Evolutionary conservation across 345 rosid genomes (phyloP), one percentile per base, ranked within the genome.

Genomic region (Mallotus nudiflorus): DNA sequence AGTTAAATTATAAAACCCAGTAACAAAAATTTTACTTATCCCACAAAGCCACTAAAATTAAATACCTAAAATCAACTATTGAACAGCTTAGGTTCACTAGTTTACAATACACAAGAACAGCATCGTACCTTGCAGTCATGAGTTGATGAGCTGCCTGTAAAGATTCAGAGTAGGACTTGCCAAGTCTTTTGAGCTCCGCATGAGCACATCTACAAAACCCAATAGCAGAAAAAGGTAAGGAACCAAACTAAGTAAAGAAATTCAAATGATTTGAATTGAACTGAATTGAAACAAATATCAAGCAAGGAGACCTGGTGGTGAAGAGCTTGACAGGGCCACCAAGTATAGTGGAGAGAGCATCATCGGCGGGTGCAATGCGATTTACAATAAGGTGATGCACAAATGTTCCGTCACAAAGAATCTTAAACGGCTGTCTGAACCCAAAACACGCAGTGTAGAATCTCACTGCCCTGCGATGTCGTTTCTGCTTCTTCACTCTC

Each of bases 331-430:
- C 92, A 10, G 92, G 76, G 13, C 84, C 94, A 9, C 88, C 83
- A 29, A 90, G 96, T 24, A 85, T 81, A 37, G 74, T 85, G 20
- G 91, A 72, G 58, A 92, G 75, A 58, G 93, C 89, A 5, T 80
- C 74, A 50, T 95, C 96, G 11, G 94, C 91, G 59, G 97, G 92
- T 31, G 80, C 80, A 53, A 92, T 77, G 22, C 71, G 52, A 63
- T 88, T 71, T 15, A 69, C 68, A 8, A 92, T 78, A 46, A 89
- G 90, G 74, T 92, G 92, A 56, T 90, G 91, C 28, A 95, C 76
- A 69, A 95, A 89, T 0, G 98, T 92, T 0, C 96, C 97, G 67
- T 95, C 99, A 51, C 93, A 92, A 0, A 92, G 82, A 40, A 92
- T 83, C 78, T 92, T 92, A 83, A 73, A 92, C 0, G 99, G 94